phyloP scores from a whole-genome alignment of 352 stramenopile species.

The Pythium brachiatum region DNA sequence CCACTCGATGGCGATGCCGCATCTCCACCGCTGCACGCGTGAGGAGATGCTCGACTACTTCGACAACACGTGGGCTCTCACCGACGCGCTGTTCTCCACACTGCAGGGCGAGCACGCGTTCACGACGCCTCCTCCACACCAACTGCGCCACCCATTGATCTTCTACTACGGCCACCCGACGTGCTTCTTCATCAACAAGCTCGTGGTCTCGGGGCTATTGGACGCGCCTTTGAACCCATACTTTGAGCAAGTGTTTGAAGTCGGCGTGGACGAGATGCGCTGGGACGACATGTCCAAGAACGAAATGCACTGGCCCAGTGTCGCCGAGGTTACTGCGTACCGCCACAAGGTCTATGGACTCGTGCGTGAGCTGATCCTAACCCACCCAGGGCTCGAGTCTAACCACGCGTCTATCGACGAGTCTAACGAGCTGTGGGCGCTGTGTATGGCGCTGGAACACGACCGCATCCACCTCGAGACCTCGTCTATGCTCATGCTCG shows the following conservation, averaged over 20 bases:
- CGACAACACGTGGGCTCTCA: conserved; percentile 95
- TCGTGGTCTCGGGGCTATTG: conserved; percentile 90
- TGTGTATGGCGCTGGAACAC: conserved; percentile 96
- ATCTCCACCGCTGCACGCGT: conserved; percentile 81
- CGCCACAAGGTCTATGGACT: conserved; percentile 89
- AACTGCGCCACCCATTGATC: conserved; percentile 95
- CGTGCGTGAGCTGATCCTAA: conserved; percentile 86
- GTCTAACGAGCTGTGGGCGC: conserved; percentile 88
- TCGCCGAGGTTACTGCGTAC: conserved; percentile 91
- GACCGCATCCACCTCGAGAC: conserved; percentile 98
- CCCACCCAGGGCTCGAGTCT: conserved; percentile 78
- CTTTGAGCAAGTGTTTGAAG: conserved; percentile 96
- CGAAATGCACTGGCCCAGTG: conserved; percentile 91
- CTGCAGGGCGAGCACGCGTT: conserved; percentile 91
- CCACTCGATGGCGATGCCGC: conserved; percentile 74
- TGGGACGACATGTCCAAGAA: conserved; percentile 99
- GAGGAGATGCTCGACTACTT: conserved; percentile 92
- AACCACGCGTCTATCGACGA: conserved; percentile 79
- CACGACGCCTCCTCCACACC: conserved; percentile 89
- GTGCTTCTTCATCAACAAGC: conserved; percentile 97
- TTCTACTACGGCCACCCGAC: conserved; percentile 98
- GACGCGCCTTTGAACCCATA: conserved; percentile 87
- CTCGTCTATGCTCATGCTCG: conserved; percentile 94
- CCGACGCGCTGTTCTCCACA: conserved; percentile 91
- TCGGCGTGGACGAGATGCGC: conserved; percentile 98